These are phyloP conservation scores for Ogataea degrootiae DNA, from an alignment of 805 yeast genomes.

Conservation along the genomic window DNA sequence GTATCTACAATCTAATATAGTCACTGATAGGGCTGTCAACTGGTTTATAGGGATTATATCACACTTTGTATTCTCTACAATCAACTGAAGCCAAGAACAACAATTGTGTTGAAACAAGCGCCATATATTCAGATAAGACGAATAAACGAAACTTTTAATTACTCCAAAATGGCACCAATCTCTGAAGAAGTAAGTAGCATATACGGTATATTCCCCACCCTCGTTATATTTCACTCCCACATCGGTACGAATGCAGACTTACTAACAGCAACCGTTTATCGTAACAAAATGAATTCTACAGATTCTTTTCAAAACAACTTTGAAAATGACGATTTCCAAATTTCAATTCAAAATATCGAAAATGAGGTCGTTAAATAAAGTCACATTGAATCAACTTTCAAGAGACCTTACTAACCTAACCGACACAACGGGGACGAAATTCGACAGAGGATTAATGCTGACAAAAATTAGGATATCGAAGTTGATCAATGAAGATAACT, in stretches of 20 bases:
- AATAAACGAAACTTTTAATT: no score
- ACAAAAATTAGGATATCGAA: constrained; percentile 17
- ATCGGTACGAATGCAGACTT: neutral
- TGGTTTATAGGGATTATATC: no score
- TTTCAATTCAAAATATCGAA: constrained; percentile 23
- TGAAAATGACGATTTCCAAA: constrained; percentile 24
- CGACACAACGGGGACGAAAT: constrained; percentile 7
- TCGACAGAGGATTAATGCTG: constrained; percentile 20
- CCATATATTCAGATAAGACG: no score
- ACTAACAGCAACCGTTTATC: neutral
- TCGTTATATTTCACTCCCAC: no score
- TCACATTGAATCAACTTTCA: constrained; percentile 17
- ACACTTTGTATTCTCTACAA: no score
- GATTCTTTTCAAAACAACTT: constrained; percentile 20
- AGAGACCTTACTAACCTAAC: constrained; percentile 15
- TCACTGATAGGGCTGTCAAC: no score
- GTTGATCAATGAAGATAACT: constrained; percentile 22
- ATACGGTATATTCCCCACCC: no score
- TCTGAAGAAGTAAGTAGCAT: constrained; percentile 14
- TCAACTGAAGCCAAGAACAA: no score
- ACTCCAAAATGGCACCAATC: constrained; percentile 5
- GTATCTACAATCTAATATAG: no score
- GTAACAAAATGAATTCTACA: neutral
- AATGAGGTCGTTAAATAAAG: constrained; percentile 22
- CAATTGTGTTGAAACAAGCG: no score